Base-by-base conservation (phyloP, 169 alveolate genomes). In the Cyclospora cayetanensis region DNA sequence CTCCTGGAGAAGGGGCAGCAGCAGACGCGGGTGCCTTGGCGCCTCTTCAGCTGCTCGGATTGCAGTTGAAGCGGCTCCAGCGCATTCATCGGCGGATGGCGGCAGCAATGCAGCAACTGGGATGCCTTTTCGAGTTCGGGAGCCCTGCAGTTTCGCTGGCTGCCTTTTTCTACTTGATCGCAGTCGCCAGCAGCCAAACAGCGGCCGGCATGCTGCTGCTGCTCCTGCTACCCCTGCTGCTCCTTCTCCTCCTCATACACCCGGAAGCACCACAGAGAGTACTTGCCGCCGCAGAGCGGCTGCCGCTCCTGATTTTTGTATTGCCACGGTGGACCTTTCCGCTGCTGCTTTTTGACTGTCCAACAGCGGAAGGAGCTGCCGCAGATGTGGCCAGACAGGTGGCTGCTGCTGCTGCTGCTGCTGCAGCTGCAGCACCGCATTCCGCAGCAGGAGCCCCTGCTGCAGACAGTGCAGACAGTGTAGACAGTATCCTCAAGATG, bases 241-340 rank as follows among this genome's bases (percentile, higher is more conserved):
- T 68, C 46, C 80, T 68, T n/a, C 80, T 68, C 34, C 50, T 68
- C 27, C 46, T 68, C 52, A n/a, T n/a, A n/a, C 80, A 68, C 50
- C 80, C 80, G 27, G 11, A 27, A 68, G 80, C 80, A 3, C 31
- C 80, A 12, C 80, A 68, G 37, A 68, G 15, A 9, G 80, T 50
- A 0, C 52, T 68, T 15, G 80, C 80, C 35, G 80, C 80, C 29
- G 52, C 80, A 68, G 46, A 25, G 3, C 2, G 37, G 25, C 25
- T 34, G 0, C 80, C 80, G 4, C 80, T 68, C 46, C 80, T 68
- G 46, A 42, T 68, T 42, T 50, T 68, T 42, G 31, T 68, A 50
- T 50, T 68, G 52, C 80, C 80, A 7, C 52, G 15, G 25, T 4
- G 35, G 4, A 2, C 22, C 34, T 50, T 68, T 12, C 39, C 80